A percentile compares a stretch with the other conserved stretches of the same genome.
Evolutionary conservation across 1,284 basidiomycete genomes (phyloP).

Genomic region (Austroboletus novae-zelandiae): DNA sequence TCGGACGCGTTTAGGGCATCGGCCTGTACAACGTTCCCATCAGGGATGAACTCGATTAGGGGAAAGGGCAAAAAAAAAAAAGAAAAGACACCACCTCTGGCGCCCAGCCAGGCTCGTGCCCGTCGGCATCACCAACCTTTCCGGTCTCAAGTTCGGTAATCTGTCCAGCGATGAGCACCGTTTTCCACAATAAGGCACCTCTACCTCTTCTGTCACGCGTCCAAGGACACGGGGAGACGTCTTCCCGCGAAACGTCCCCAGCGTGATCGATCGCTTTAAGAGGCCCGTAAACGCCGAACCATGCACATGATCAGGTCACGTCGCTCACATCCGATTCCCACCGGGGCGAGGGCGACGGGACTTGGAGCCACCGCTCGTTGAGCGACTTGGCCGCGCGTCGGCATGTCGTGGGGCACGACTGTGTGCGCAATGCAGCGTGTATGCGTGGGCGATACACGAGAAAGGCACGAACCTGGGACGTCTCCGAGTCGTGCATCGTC

Average conservation of each 20-base stretch:
- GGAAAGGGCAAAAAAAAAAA: no score
- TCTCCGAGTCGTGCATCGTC: neutral
- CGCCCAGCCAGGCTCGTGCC: no score
- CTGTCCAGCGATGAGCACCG: conserved; percentile 12
- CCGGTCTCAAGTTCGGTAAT: neutral
- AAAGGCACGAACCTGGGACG: no score
- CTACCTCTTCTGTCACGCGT: conserved; percentile 23
- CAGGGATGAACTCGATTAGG: conserved; percentile 3
- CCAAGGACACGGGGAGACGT: conserved; percentile 14
- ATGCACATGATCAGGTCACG: neutral
- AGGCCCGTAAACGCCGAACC: neutral
- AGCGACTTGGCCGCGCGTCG: no score
- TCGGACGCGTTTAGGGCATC: conserved; percentile 6
- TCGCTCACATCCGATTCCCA: conserved; percentile 14
- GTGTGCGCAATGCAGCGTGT: no score
- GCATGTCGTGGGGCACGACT: no score
- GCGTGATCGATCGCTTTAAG: conserved; percentile 5
- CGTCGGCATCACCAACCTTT: no score
- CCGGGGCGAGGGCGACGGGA: conserved; percentile 13
- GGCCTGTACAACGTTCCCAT: conserved; percentile 10
- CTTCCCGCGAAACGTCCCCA: conserved; percentile 11
- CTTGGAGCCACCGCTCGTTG: conserved; percentile 12
- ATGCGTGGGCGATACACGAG: no score
- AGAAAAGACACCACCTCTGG: no score
- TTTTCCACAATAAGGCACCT: conserved; percentile 1